Conservation (phyloP, 2,329 filamentous ascomycete genomes). For the Fusarium sp. region DNA sequence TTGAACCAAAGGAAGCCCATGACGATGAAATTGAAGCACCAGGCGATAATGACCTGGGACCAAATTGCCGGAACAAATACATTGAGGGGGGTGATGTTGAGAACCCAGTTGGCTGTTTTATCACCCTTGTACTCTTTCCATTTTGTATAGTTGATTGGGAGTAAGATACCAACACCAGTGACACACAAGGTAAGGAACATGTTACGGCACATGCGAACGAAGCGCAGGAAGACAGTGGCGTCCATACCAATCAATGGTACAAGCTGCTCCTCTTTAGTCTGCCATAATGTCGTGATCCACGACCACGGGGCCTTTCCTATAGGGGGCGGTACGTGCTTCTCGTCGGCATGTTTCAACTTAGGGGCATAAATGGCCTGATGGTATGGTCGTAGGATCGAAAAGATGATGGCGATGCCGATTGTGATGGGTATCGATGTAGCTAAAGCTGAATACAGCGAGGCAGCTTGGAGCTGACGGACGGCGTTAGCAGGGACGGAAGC, state of each 20-base stretch:
- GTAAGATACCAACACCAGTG: constrained; percentile 78
- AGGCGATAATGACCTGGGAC: constrained; percentile 68
- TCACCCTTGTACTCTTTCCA: constrained; percentile 38
- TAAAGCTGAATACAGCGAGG: constrained; percentile 80
- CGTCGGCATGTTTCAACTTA: constrained; percentile 90
- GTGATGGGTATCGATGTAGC: constrained; percentile 83
- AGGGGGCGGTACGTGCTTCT: constrained; percentile 86
- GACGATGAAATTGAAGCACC: constrained; percentile 77
- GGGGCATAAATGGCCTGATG: constrained; percentile 95
- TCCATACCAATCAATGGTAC: constrained; percentile 90
- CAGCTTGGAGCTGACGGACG: constrained; percentile 36
- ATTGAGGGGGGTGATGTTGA: constrained; percentile 67
- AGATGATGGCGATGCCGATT: constrained; percentile 76
- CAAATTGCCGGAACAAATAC: constrained; percentile 64
- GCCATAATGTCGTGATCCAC: constrained; percentile 83
- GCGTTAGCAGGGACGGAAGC: constrained; percentile 7
- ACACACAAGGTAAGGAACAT: constrained; percentile 81
- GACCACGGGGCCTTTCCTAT: constrained; percentile 88
- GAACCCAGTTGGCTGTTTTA: constrained; percentile 57
- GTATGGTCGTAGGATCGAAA: constrained; percentile 90
- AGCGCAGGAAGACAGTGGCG: constrained; percentile 88
- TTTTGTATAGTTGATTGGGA: constrained; percentile 78
- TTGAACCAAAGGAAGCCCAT: constrained; percentile 90
- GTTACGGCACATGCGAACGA: constrained; percentile 90
- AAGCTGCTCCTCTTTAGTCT: constrained; percentile 79